These are phyloP conservation scores for Phialophora chinensis DNA, from an alignment of 2,329 filamentous ascomycete genomes.

Conservation along the genomic window DNA sequence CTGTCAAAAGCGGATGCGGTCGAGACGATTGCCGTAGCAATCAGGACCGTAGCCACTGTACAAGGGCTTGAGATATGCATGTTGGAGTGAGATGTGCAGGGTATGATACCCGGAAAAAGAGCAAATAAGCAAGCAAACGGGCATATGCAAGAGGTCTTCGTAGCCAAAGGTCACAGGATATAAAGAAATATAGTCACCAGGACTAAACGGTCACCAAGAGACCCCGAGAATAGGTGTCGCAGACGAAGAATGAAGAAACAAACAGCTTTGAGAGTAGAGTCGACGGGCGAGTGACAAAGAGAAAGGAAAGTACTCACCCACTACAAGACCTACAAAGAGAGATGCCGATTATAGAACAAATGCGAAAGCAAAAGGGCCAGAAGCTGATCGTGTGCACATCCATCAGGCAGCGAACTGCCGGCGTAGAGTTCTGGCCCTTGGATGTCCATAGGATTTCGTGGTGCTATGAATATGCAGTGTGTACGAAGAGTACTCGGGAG, in stretches of 20 bases:
- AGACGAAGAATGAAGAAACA: slow-evolving; percentile 24
- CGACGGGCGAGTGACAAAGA: slow-evolving; percentile 26
- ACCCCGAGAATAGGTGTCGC: slow-evolving; percentile 27
- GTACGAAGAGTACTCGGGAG: slow-evolving; percentile 14
- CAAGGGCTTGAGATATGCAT: slow-evolving; percentile 21
- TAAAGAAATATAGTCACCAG: slow-evolving; percentile 29
- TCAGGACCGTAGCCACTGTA: slow-evolving; percentile 20
- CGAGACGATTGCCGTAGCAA: slow-evolving; percentile 18
- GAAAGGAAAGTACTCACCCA: slow-evolving; percentile 24
- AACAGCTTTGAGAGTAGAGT: slow-evolving; percentile 26
- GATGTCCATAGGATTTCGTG: slow-evolving; percentile 14
- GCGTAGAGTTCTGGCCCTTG: slow-evolving; percentile 20
- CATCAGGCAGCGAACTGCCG: slow-evolving; percentile 9
- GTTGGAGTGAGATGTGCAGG: slow-evolving; percentile 13
- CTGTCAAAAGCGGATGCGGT: slow-evolving; percentile 24
- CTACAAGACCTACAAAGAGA: slow-evolving; percentile 29
- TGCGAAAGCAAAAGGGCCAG: not conserved
- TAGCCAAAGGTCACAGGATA: slow-evolving; percentile 19
- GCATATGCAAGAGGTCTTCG: slow-evolving; percentile 15
- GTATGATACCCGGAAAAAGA: slow-evolving; percentile 15
- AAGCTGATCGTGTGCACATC: slow-evolving; percentile 18
- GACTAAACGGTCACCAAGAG: slow-evolving; percentile 20
- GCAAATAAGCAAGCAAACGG: slow-evolving; percentile 26
- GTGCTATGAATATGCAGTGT: slow-evolving; percentile 22
- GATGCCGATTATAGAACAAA: slow-evolving; percentile 26